These are phyloP conservation scores for Dendrobium officinale DNA, from an alignment of 106 monocot species.

Conservation along the genomic window DNA sequence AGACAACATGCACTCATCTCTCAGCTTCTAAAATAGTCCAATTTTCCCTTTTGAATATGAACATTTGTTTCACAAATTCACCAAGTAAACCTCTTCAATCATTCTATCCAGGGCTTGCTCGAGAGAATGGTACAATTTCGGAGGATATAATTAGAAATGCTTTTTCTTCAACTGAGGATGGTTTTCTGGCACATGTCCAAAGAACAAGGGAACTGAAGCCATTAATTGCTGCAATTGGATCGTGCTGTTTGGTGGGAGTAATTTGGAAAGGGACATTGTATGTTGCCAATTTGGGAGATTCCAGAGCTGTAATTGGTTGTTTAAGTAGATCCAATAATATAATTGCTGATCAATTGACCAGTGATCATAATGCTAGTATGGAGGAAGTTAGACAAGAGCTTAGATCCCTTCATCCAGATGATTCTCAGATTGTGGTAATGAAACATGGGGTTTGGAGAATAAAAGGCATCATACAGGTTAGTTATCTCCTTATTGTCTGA, in stretches of 20 bases:
- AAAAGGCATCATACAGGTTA: constrained; percentile 86
- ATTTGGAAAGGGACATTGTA: constrained; percentile 73
- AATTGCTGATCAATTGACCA: constrained; percentile 56
- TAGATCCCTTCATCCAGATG: constrained; percentile 39
- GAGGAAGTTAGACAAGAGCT: constrained; percentile 78
- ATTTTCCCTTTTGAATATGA: too few species aligned
- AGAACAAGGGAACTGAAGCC: constrained; percentile 51
- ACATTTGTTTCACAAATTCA: not conserved
- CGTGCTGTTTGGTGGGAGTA: constrained; percentile 79
- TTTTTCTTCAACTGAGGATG: constrained; percentile 68
- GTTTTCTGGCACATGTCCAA: constrained; percentile 57
- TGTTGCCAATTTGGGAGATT: constrained; percentile 82
- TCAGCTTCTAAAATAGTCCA: too few species aligned
- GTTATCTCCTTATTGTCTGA: not conserved
- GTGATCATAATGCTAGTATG: constrained; percentile 66
- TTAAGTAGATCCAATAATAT: constrained; percentile 45
- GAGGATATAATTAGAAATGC: constrained; percentile 63
- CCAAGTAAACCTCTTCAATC: not conserved
- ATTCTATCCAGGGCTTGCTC: constrained; percentile 42
- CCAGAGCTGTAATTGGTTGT: constrained; percentile 65
- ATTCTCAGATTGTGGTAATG: constrained; percentile 65
- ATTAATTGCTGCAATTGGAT: constrained; percentile 53
- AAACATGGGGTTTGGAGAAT: constrained; percentile 79
- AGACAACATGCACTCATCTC: not conserved
- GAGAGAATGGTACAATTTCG: constrained; percentile 51